Evolutionary conservation across 768 basidiomycete genomes (phyloP), one percentile per base, ranked within the genome.

Genomic region (Terana coerulea): DNA sequence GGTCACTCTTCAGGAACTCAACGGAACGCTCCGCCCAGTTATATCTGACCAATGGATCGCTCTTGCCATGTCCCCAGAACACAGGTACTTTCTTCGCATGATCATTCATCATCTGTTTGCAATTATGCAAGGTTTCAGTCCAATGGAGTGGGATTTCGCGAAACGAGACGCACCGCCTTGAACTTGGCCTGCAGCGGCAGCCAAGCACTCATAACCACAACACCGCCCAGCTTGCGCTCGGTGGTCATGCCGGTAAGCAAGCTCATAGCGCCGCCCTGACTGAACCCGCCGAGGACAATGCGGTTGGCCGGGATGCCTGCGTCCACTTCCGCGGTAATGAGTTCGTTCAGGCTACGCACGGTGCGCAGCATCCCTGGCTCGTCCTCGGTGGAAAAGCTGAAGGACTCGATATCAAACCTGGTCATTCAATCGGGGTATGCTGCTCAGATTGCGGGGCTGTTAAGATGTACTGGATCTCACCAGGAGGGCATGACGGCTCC

Each of bases 241-340:
- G 72, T 74, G 1, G 81, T 86, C 51, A 95, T 70, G 7, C 83
- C 91, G 3, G 83, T 81, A 43, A 94, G 69, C n/a, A 93, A 72
- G 7, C 83, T 76, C 75, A 95, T 84, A 21, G 84, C 80, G 34
- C 75, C 89, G 31, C 91, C 93, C 65, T 95, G 93, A 54, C 84
- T 87, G 71, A 95, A 95, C 9, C 94, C 94, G 30, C 91, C 92
- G 21, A 98, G 68, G 28, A 95, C 77, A 60, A 95, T 87, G 45
- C 87, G 80, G 49, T 75, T 73, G 22, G 85, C 70, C 8, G 81
- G 75, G 47, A 86, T 80, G 29, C 89, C 89, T 7, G 75, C 73
- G 42, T 83, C 80, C 17, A 94, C 73, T 67, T 98, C 94, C 2
- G 76, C 73, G 11, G 79, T 73, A 61, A 98, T 84, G 57, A 95